phyloP scores from a whole-genome alignment of 495 filamentous ascomycete genomes.

The Trichoderma virens region DNA sequence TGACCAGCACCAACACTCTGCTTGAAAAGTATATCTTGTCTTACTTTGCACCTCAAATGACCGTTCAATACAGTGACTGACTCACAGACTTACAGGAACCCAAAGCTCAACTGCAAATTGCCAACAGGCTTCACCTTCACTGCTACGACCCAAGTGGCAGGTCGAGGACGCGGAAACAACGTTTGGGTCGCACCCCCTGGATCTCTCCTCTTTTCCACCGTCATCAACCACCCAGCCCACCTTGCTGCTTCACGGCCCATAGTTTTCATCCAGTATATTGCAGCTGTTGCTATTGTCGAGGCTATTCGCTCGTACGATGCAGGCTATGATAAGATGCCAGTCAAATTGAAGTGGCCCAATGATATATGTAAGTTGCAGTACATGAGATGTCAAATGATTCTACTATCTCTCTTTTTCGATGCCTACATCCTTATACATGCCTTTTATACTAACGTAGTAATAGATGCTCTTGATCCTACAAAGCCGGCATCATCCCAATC shows the following conservation, averaged over 20 bases:
- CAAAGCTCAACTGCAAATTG: slow-evolving; percentile 62
- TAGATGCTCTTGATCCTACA: slow-evolving; percentile 60
- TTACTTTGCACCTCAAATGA: neutral
- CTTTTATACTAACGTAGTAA: slow-evolving; percentile 22
- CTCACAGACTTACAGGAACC: slow-evolving; percentile 50
- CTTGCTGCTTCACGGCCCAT: slow-evolving; percentile 70
- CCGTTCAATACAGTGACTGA: slow-evolving; percentile 6
- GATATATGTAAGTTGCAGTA: slow-evolving; percentile 54
- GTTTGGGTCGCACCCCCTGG: slow-evolving; percentile 93
- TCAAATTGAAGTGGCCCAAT: slow-evolving; percentile 96
- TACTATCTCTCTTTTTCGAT: too few species aligned
- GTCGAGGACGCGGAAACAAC: slow-evolving; percentile 84
- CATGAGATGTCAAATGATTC: neutral
- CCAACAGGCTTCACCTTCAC: slow-evolving; percentile 80
- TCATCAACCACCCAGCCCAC: slow-evolving; percentile 70
- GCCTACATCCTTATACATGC: too few species aligned
- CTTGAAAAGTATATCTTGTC: slow-evolving; percentile 64
- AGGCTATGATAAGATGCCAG: slow-evolving; percentile 60
- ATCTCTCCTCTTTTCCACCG: slow-evolving; percentile 75
- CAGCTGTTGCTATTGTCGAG: slow-evolving; percentile 81
- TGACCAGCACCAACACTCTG: slow-evolving; percentile 93
- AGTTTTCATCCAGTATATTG: slow-evolving; percentile 89
- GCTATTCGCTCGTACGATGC: slow-evolving; percentile 73
- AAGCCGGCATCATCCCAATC: slow-evolving; percentile 45
- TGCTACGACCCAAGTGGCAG: slow-evolving; percentile 86